Percentiles rank a stretch among this genome's conserved stretches.
Evolutionary conservation across 306 rosid species (phyloP).

Genomic region (Glycyrrhiza uralensis): DNA sequence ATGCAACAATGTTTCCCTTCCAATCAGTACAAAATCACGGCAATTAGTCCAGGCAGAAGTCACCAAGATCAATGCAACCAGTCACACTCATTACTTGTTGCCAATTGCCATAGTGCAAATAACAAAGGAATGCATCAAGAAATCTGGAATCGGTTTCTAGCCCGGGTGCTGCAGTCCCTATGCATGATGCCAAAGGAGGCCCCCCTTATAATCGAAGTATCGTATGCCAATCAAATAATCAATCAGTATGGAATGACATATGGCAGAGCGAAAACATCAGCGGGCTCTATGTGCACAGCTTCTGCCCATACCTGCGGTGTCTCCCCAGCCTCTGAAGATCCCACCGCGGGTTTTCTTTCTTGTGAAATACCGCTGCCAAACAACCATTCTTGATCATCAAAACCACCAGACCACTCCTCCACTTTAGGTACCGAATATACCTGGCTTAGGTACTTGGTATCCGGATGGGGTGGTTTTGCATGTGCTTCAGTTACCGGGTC

Average conservation of each 20-base stretch:
- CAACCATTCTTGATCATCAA: slow-evolving; percentile 73
- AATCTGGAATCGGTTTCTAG: slow-evolving; percentile 27
- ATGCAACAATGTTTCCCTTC: slow-evolving; percentile 10
- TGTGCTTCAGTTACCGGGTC: slow-evolving; percentile 34
- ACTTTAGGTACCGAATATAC: slow-evolving; percentile 64
- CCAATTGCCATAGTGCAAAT: slow-evolving; percentile 28
- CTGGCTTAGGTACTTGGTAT: slow-evolving; percentile 54
- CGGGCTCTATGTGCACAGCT: slow-evolving; percentile 59
- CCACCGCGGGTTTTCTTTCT: slow-evolving; percentile 37
- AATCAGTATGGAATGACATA: slow-evolving; percentile 86
- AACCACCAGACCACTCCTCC: slow-evolving; percentile 53
- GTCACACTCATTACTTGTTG: slow-evolving; percentile 30
- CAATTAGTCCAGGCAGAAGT: background rate
- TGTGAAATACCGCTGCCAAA: slow-evolving; percentile 43
- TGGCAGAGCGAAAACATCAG: slow-evolving; percentile 72
- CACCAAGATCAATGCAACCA: slow-evolving; percentile 19
- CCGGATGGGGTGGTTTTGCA: slow-evolving; percentile 73
- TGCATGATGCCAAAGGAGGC: slow-evolving; percentile 24
- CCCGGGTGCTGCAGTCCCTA: slow-evolving; percentile 27
- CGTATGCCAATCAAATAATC: slow-evolving; percentile 25
- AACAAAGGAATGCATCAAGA: slow-evolving; percentile 35
- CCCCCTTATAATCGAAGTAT: slow-evolving; percentile 28
- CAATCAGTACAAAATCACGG: slow-evolving; percentile 23
- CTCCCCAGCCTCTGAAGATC: slow-evolving; percentile 41
- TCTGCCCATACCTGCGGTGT: slow-evolving; percentile 79